Percentiles rank a stretch among this genome's conserved stretches.
phyloP scores from a whole-genome alignment of 2,329 filamentous ascomycete genomes.

The Scleromitrula shiraiana region DNA sequence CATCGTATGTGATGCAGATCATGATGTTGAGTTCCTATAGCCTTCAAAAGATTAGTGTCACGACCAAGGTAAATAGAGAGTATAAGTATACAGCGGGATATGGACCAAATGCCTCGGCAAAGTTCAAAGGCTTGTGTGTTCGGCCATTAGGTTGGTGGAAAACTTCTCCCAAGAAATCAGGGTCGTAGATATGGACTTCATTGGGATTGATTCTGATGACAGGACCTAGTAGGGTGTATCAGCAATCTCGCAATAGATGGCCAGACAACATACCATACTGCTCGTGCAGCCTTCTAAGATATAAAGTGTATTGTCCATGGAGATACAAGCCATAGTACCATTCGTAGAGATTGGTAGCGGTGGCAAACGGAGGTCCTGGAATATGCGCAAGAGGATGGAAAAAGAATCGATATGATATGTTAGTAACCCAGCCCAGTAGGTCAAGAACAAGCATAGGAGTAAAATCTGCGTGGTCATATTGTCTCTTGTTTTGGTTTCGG shows the following conservation, averaged over 20 bases:
- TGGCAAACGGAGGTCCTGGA: neutral
- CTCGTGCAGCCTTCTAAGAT: slow-evolving; percentile 35
- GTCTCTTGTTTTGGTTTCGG: no score
- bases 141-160: neutral
- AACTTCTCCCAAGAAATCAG: slow-evolving; percentile 13
- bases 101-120: slow-evolving; percentile 5
- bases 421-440: no score
- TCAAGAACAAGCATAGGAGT: no score
- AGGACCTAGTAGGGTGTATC: neutral
- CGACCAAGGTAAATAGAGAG: neutral
- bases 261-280: slow-evolving; percentile 31
- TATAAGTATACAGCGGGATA: neutral
- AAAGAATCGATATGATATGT: slow-evolving; percentile 2
- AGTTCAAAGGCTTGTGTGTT: neutral
- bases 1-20: slow-evolving; percentile 14
- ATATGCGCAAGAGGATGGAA: neutral
- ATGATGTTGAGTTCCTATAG: slow-evolving; percentile 10
- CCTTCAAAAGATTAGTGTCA: neutral
- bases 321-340: slow-evolving; percentile 35
- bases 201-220: slow-evolving; percentile 13
- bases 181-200: slow-evolving; percentile 11
- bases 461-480: no score
- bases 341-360: slow-evolving; percentile 2
- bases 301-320: slow-evolving; percentile 35
- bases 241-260: neutral